Percentiles rank a stretch among this genome's conserved stretches.
phyloP scores from a whole-genome alignment of 2,329 filamentous ascomycete species.

The Lasiodiplodia theobromae region DNA sequence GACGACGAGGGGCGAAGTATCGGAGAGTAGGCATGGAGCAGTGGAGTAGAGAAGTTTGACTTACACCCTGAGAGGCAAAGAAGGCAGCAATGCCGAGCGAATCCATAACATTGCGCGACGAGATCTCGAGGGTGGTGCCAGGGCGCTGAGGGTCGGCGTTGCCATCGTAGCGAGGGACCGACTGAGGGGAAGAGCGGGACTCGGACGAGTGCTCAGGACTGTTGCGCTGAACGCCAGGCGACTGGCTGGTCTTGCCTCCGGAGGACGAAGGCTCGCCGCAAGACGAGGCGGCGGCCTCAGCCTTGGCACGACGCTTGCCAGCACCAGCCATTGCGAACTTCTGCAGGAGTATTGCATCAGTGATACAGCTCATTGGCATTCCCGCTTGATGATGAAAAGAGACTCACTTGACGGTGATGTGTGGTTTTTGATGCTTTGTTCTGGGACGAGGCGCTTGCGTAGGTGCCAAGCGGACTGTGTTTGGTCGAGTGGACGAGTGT shows the following conservation, averaged over 20 bases:
- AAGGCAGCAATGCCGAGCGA: constrained; percentile 44
- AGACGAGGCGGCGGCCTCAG: constrained; percentile 41
- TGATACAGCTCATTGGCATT: not conserved
- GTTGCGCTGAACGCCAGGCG: constrained; percentile 25
- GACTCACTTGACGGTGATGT: not conserved
- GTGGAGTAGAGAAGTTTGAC: constrained; percentile 16
- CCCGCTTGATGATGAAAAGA: not conserved
- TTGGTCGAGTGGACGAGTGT: not conserved
- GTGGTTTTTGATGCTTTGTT: not conserved
- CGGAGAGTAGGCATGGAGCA: not conserved
- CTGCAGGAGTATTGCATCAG: not conserved
- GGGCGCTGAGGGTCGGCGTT: constrained; percentile 41
- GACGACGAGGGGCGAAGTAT: not conserved
- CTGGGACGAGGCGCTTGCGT: constrained; percentile 4
- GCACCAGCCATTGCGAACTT: constrained; percentile 46
- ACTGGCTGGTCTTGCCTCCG: constrained; percentile 3
- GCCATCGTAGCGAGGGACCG: constrained; percentile 44
- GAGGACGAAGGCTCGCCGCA: constrained; percentile 32
- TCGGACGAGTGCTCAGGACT: constrained; percentile 18
- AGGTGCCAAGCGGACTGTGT: not conserved
- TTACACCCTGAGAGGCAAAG: constrained; percentile 47
- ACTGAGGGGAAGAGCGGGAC: constrained; percentile 38
- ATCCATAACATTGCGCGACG: constrained; percentile 47
- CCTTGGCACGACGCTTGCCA: constrained; percentile 43
- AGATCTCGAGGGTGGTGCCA: constrained; percentile 19